Base-by-base conservation (phyloP, 2,329 filamentous ascomycete species). In the Amauroascus verrucosus region DNA sequence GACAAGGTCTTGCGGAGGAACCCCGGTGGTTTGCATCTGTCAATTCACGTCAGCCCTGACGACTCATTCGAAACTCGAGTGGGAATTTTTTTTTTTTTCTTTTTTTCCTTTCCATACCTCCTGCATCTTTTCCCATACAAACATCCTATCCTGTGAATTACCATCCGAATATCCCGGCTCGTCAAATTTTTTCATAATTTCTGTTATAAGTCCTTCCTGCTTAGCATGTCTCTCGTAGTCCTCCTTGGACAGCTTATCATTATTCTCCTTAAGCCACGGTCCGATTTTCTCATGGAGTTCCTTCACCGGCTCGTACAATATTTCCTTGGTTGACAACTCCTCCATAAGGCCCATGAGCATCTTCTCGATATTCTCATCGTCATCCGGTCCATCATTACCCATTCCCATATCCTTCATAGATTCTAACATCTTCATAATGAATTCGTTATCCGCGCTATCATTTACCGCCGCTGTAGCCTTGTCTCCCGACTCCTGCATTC, bases 291-390 rank as follows among this genome's bases (percentile, higher is more conserved):
- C 85, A 67, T 95, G 75, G 46, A 98, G 75, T 71, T 98, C 93
- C 74, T 95, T 95, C 89, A 98, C 96, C 1, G 93, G 93, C 72
- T 98, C 91, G 67, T 97, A 97, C 48, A 98, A 72, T 58, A 98
- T 96, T 61, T 97, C 93, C 75, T 95, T 97, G 70, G 95, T 95
- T 2, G 93, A 97, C 58, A 98, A 78, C 70, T 98, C 90, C 72
- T 97, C 88, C 91, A 98, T 97, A 88, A 97, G 95, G 51, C 86
- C 87, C 78, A 95, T 82, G 56, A 98, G 80, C 82, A 97, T 88
- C 72, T 95, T 91, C 54, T 88, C 89, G 63, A 97, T 86, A 61
- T 95, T 89, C 62, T 93, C 89, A 56, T 75, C 69, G 22, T 77
- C 71, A 32, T 44, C 53, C 3, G 37, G 52, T 6, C 41, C 53